Evolutionary conservation across 768 basidiomycete genomes (phyloP), one percentile per base, ranked within the genome.

Genomic region (Mycena indigotica): DNA sequence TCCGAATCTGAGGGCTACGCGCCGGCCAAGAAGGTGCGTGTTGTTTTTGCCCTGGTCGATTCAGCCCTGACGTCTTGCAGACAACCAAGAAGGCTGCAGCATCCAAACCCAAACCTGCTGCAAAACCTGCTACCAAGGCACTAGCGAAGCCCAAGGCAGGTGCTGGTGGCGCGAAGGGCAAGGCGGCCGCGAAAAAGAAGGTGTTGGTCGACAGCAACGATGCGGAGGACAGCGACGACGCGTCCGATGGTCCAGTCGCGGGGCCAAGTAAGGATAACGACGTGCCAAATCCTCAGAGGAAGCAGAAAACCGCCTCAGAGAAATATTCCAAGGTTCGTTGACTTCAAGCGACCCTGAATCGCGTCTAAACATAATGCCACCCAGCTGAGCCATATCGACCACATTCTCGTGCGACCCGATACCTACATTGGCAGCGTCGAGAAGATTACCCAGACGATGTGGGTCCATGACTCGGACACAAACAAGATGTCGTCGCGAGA

Each of bases 381-480:
- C 29, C 54, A 99, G 96, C 84, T 98, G 49, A 85, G 93, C 1
- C 95, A 94, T 86, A 78, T 96, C 28, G 95, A 99, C 69, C 97
- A 98, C 66, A 92, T 94, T 68, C 77, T 98, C 66, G 86, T 89
- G 72, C 89, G 93, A 29, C 94, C 93, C 0, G 93, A 96, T 72
- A 90, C 92, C 0, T 99, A 98, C 73, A 98, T 99, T 59, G 97
- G 97, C 17, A 97, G 94, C 56, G 88, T 98, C 3, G 96, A 98
- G 72, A 87, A 85, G 0, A 80, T 93, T 53, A 89, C 85, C 0
- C 90, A 95, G 69, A 65, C 74, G 25, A 94, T 98, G 86, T 99
- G 97, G 97, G 93, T 93, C 2, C 96, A 87, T 69, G 94, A 98
- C 70, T 78, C 84, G 1, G 87, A 87, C 30, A 84, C 77, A 35